Evolutionary conservation across 164 flowering plant genomes (phyloP).

Genomic region (Paratinospora sagittata): DNA sequence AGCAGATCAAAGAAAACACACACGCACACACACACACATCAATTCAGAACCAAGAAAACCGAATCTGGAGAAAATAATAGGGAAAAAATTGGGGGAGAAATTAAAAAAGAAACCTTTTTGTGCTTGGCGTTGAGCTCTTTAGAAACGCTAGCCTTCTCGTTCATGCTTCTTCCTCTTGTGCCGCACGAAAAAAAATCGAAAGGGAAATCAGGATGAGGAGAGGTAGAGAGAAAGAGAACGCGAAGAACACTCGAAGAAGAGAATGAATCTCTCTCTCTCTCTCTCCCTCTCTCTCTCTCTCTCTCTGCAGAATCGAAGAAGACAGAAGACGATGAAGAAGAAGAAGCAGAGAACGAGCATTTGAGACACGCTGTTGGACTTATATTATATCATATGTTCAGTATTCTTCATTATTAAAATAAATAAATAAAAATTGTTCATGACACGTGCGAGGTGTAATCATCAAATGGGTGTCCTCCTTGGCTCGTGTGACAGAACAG

Average conservation of each 20-base stretch:
- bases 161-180: slow-evolving; percentile 31
- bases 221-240: slow-evolving; percentile 1
- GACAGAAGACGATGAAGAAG: neutral
- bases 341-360: neutral
- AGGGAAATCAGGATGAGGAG: neutral
- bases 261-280: neutral
- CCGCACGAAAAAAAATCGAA: neutral
- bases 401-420: too few species aligned
- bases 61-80: neutral
- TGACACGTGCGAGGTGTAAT: too few species aligned
- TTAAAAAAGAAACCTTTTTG: slow-evolving; percentile 33
- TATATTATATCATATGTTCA: too few species aligned
- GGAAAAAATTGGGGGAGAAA: too few species aligned
- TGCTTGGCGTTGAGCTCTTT: slow-evolving; percentile 51
- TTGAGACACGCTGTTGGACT: neutral
- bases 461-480: too few species aligned
- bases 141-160: slow-evolving; percentile 51
- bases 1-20: slow-evolving; percentile 3
- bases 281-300: neutral
- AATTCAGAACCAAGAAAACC: neutral
- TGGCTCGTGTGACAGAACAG: too few species aligned
- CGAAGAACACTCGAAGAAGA: neutral
- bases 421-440: too few species aligned
- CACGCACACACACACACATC: neutral
- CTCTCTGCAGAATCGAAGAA: neutral